Percentiles rank a stretch among this genome's conserved stretches.
These are phyloP conservation scores for Agrocybe praecox DNA, from an alignment of 768 basidiomycete genomes.

Conservation along the genomic window DNA sequence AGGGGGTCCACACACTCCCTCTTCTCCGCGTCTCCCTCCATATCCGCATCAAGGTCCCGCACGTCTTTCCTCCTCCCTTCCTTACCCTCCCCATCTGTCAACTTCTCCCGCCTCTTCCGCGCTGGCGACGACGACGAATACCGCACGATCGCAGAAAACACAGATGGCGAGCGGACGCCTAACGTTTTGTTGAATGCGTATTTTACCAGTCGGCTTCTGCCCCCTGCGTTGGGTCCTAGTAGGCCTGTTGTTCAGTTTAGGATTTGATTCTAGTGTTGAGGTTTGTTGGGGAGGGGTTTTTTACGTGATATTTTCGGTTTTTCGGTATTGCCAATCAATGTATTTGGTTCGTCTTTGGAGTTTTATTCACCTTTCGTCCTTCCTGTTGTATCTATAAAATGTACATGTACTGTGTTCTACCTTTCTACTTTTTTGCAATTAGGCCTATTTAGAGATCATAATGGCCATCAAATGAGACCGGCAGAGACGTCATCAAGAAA, in stretches of 20 bases:
- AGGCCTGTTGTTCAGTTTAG: not conserved
- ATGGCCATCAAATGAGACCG: no score
- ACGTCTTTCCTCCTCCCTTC: not conserved
- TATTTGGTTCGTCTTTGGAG: no score
- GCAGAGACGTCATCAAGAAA: no score
- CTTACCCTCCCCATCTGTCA: not conserved
- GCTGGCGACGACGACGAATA: not conserved
- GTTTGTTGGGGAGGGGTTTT: no score
- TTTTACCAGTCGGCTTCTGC: not conserved
- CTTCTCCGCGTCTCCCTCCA: not conserved
- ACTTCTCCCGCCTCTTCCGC: not conserved
- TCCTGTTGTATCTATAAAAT: no score
- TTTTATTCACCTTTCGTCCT: no score
- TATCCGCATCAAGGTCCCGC: not conserved
- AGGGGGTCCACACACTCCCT: not conserved
- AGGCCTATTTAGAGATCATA: no score
- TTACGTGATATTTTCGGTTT: no score
- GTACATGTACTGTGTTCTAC: no score
- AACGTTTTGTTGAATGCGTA: not conserved
- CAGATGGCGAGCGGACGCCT: not conserved
- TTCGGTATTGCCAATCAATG: no score
- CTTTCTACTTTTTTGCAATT: no score
- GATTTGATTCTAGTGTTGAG: not conserved
- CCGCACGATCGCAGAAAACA: not conserved
- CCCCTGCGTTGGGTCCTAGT: not conserved